phyloP scores from a whole-genome alignment of 306 rosid species.

The Trifolium fragiferum region DNA sequence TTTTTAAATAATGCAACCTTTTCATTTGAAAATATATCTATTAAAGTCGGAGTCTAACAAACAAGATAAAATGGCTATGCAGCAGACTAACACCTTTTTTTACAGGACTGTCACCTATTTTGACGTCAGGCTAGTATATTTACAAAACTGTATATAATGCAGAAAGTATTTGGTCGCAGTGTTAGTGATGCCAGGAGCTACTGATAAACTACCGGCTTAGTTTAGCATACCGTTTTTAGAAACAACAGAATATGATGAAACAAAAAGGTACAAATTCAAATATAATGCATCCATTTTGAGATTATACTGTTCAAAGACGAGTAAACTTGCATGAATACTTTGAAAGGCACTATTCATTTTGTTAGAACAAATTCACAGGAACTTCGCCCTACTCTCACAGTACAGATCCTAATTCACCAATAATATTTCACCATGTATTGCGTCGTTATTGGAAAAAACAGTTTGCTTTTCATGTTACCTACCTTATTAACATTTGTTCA shows the following conservation, averaged over 20 bases:
- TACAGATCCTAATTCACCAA: background rate
- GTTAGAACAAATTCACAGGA: conserved; percentile 12
- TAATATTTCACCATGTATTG: background rate
- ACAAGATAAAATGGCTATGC: background rate
- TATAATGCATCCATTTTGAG: conserved; percentile 3
- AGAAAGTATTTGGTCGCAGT: background rate
- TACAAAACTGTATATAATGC: background rate
- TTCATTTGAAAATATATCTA: conserved; percentile 2
- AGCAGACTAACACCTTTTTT: conserved; percentile 3
- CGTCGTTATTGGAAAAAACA: conserved; percentile 9
- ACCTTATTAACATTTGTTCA: background rate
- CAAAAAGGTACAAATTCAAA: background rate
- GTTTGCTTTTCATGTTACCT: conserved; percentile 13
- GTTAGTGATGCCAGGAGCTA: conserved; percentile 13
- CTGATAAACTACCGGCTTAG: background rate
- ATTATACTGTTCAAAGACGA: conserved; percentile 10
- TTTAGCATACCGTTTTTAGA: background rate
- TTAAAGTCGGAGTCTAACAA: background rate
- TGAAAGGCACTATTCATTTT: conserved; percentile 4
- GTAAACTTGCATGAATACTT: conserved; percentile 24
- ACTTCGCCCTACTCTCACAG: conserved; percentile 24
- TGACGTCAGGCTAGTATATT: background rate
- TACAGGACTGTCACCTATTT: background rate
- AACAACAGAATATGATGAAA: background rate
- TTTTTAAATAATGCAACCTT: background rate